Evolutionary conservation across 1,139 yeast genomes (phyloP), one percentile per base, ranked within the genome.

Genomic region (Yamadazyma pseudoaaseri): DNA sequence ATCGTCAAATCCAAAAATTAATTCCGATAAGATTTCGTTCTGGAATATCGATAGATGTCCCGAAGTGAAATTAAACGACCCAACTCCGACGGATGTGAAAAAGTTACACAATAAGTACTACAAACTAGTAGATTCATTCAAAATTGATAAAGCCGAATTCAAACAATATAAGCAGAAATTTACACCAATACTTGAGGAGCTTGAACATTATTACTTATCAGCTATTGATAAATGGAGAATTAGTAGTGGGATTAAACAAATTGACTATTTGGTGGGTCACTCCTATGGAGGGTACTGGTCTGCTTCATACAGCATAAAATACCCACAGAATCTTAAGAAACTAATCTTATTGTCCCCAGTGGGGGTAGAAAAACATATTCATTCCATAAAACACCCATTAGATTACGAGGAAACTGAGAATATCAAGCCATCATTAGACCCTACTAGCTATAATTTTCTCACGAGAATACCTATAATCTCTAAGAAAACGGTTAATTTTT

Each of bases 261-360:
- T 70, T n/a, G 74, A 70, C 41, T 62, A 47, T 38, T 52, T 70
- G 31, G 45, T 69, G 9, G 76, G 75, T 6, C 76, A 70, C 44
- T 69, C 75, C 3, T 70, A 54, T 42, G 76, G 75, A 3, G 75
- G 70, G 0, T 65, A 69, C 43, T 70, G 75, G 75, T 57, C 66
- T 18, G 71, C 64, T 3, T 63, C 71, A 1, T 70, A 65, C 44
- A 54, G 72, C 0, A 45, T 63, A 11, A 57, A 43, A 33, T 43
- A 59, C 36, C 94, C 96, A 0, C 65, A 73, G 1, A 65, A 71
- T 3, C 71, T 92, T n/a, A 64, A 75, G 16, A 76, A 78, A 42
- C 64, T 92, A 40, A 71, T 87, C 21, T 65, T 92, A 24, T 79
- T 86, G 2, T 85, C 96, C 2, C 98, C 98, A 0, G 95, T 90